These are phyloP conservation scores for Agastache rugosa DNA, from an alignment of 257 asterid genomes.

Conservation along the genomic window DNA sequence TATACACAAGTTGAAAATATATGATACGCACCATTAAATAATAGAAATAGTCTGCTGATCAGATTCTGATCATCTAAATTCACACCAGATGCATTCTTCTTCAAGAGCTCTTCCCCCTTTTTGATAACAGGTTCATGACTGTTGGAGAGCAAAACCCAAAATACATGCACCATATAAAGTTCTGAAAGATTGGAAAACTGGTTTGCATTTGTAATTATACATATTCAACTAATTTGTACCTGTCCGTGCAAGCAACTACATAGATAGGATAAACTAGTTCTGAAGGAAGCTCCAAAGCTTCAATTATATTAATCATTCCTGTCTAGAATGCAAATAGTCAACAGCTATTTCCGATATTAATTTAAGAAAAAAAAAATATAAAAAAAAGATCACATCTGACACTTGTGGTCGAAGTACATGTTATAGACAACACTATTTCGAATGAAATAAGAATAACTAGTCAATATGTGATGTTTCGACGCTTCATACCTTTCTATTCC, in stretches of 20 bases:
- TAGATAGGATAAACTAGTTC: slow-evolving; percentile 87
- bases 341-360: slow-evolving; percentile 24
- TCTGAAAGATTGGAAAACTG: slow-evolving; percentile 17
- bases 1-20: slow-evolving; percentile 8
- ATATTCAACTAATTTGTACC: slow-evolving; percentile 52
- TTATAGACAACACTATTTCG: slow-evolving; percentile 19
- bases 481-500: slow-evolving; percentile 67
- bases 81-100: slow-evolving; percentile 82
- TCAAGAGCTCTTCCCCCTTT: slow-evolving; percentile 89
- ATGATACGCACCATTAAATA: slow-evolving; percentile 74
- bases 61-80: slow-evolving; percentile 80
- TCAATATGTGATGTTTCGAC: slow-evolving; percentile 28
- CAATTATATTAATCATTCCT: slow-evolving; percentile 82
- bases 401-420: slow-evolving; percentile 29
- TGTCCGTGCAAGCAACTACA: slow-evolving; percentile 78
- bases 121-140: slow-evolving; percentile 85
- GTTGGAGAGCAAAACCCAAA: slow-evolving; percentile 37
- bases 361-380: slow-evolving; percentile 20
- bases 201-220: slow-evolving; percentile 18
- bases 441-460: slow-evolving; percentile 16
- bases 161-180: slow-evolving; percentile 26
- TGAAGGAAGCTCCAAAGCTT: slow-evolving; percentile 75
- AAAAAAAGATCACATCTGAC: slow-evolving; percentile 9
- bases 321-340: slow-evolving; percentile 53
- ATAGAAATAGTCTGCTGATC: slow-evolving; percentile 66